Base-by-base conservation (phyloP, 305 asterid species). In the Fraxinus latifolia region DNA sequence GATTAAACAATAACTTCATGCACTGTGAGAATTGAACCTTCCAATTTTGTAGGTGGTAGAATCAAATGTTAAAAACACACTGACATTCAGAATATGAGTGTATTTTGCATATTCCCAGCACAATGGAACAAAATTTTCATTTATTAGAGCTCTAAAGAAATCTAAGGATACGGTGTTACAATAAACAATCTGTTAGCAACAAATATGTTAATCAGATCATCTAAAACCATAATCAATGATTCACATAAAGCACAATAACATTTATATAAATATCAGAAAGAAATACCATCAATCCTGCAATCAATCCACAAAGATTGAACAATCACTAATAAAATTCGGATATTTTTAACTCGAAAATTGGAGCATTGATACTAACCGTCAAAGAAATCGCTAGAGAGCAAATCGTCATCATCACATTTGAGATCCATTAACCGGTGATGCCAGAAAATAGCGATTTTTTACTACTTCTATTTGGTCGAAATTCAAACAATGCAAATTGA, bases 351-450 rank as follows among this genome's bases (percentile, higher is more conserved):
- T 60, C 70, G 21, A 62, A 55, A 77, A 11, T 2, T n/a, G 9
- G 19, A 68, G 7, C 23, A 58, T 15, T 39, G 36, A 14, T 36
- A 83, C 94, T 78, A 75, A 95, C 98, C 97, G 76, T 91, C 87
- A 32, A 81, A 78, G 73, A 85, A 84, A 74, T 80, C 86, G 85
- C 88, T 82, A 23, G 91, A 76, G 82, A 83, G 76, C 81, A 85
- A 83, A 53, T 85, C 93, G 60, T 84, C 93, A 77, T 47, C 58
- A 47, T 86, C 90, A 58, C 82, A 81, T 70, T 86, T 88, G 86
- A 81, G 42, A 76, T 91, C 98, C 97, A 93, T 95, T 80, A 77
- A 27, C 72, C 77, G 65, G 78, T 78, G 79, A 82, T 31, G 3
- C 42, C 70, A 36, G 68, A 32, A 77, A 42, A 7, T 77, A 31